Base-by-base conservation (phyloP, 306 rosid genomes). In the Cicer cuneatum region DNA sequence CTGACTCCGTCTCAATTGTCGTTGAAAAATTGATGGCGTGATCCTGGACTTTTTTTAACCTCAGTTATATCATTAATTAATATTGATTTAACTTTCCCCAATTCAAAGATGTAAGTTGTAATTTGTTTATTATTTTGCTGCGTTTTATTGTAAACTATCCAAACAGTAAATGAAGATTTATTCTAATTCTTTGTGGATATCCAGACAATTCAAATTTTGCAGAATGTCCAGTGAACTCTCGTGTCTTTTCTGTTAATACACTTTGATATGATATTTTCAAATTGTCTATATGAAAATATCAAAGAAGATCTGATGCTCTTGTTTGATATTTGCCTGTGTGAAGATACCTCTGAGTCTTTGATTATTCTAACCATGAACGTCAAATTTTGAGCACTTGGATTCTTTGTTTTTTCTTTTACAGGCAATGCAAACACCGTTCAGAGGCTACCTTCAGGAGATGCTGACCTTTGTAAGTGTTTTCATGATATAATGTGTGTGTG, bases 381-480 rank as follows among this genome's bases (percentile, higher is more conserved):
- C 18, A 10, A 33, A 49, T 58, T 77, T 65, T 72, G 19, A 77
- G 10, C 53, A 24, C 79, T 72, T 14, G 7, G 16, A 65, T 6
- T 24, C 15, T 64, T n/a, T 59, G 64, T 2, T 49, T 69, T 61
- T n/a, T 40, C 24, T 42, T 78, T 73, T 70, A 71, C 89, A 95
- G 99, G 86, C 90, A 19, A 73, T 83, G 96, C 99, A 95, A 87
- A 95, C 99, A 52, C 97, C 98, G 35, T 95, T 94, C 89, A 87
- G 99, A 87, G 73, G 83, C 85, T 92, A 94, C 87, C 95, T 94
- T 77, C 94, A 92, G 73, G 97, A 90, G 0, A 94, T 94, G 96
- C 89, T 85, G 72, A 59, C 90, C 72, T 85, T 86, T 69, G 99
- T 95, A 85, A 83, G 93, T 74, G 33, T 18, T 72, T 29, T 16